phyloP scores from a whole-genome alignment of 176 grass and related monocot genomes.

The Triticum monococcum region DNA sequence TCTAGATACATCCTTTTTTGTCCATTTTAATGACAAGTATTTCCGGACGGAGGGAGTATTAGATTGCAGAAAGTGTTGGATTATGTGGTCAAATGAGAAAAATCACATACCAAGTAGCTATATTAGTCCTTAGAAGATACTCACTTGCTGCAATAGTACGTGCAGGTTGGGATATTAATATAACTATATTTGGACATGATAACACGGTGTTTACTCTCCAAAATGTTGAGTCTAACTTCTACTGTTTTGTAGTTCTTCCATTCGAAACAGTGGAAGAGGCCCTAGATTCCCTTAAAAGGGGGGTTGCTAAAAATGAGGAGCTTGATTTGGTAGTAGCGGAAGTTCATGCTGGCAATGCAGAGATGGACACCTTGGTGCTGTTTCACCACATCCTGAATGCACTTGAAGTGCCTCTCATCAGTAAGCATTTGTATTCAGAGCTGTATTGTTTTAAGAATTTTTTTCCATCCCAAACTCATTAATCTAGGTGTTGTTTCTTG shows the following conservation, averaged over 20 bases:
- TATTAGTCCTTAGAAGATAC: background rate
- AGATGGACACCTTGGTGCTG: background rate
- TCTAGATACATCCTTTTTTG: no score
- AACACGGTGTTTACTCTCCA: background rate
- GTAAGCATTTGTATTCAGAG: conserved; percentile 27
- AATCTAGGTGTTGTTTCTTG: conserved; percentile 2
- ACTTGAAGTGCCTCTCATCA: conserved; percentile 21
- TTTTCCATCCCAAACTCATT: background rate
- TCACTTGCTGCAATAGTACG: background rate
- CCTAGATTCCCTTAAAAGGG: conserved; percentile 25
- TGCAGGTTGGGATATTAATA: background rate
- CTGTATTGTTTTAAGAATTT: conserved; percentile 5
- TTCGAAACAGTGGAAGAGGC: conserved; percentile 17
- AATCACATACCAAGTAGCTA: background rate
- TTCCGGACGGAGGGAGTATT: no score
- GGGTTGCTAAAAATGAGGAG: conserved; percentile 3
- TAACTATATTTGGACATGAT: background rate
- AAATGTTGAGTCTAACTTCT: background rate
- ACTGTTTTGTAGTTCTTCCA: conserved; percentile 9
- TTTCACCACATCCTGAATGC: conserved; percentile 11
- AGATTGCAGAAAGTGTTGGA: background rate
- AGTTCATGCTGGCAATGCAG: conserved; percentile 8
- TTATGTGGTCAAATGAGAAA: conserved; percentile 4
- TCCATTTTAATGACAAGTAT: no score
- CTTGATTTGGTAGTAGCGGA: conserved; percentile 41